Evolutionary conservation across 768 basidiomycete genomes (phyloP), one percentile per base, ranked within the genome.

Genomic region (Suillus ampliporus): DNA sequence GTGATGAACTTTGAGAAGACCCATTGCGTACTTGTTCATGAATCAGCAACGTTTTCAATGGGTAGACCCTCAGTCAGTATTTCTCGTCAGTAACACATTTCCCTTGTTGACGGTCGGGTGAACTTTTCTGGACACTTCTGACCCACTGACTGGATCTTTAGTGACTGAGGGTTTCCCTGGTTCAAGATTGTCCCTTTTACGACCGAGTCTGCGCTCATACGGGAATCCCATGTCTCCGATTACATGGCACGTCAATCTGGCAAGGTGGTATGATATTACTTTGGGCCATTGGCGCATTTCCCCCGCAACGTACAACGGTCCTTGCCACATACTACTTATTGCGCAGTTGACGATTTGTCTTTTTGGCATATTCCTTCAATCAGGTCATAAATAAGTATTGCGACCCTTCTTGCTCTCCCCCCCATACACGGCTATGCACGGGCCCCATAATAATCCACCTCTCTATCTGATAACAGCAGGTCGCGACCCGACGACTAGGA

Each of bases 221-320:
- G 54, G n/a, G 54, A 56, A 40, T 56, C 23, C 54, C 54, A 19
- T 56, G 17, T 56, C 26, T 56, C 54, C 54, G 54, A 40, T 40
- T 28, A 26, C 38, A 19, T 26, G 34, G 37, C 26, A 38, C 23
- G 35, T 54, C 52, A 26, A 38, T n/a, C n/a, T n/a, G 14, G 21
- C 53, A 38, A 54, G 21, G 23, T 56, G 38, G 38, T 26, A 31
- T 34, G 15, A 17, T 28, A 17, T 28, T 50, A 0, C 19, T 31
- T 6, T 51, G 2, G 26, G 15, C 47, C 14, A 48, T 28, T 1
- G 9, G 54, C 54, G 37, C 23, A 40, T 28, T 17, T 56, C 8
- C 54, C 38, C 54, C 54, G 38, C 23, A 28, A 13, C 26, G 23
- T n/a, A n/a, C n/a, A n/a, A n/a, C n/a, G n/a, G n/a, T 23, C 34